Base-by-base conservation (phyloP, 164 flowering plant genomes). In the Aristolochia contorta region DNA sequence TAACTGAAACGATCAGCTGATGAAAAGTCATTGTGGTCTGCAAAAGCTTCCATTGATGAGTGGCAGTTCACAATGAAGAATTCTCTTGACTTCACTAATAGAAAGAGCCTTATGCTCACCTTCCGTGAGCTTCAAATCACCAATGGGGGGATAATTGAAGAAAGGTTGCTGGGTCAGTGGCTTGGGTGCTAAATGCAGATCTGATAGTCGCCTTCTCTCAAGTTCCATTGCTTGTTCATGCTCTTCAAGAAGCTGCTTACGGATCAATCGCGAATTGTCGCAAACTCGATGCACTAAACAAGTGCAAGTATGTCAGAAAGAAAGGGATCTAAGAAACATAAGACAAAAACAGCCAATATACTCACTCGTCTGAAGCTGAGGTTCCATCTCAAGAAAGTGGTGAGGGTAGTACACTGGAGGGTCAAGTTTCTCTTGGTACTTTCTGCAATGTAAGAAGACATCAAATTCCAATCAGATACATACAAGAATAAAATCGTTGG, bases 351-450 rank as follows among this genome's bases (percentile, higher is more conserved):
- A 5, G 30, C 24, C 19, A 21, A 9, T 12, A 18, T 24, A 70
- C 89, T 82, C 61, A 85, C 96, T 57, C 19, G 83, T 58, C 41
- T 82, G 80, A 66, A 79, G 50, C 56, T 79, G 85, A 16, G 77
- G 56, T 30, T 85, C 89, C 55, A 77, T 59, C 19, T 80, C 85
- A 1, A 72, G 62, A 50, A 66, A 77, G 32, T 81, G 80, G 12
- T 70, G 47, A 53, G 66, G 53, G 56, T 69, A 79, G 23, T 62
- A 74, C 67, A 75, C 56, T 2, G 70, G 72, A 19, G 76, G 76
- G 10, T 79, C 83, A 55, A 72, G 13, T 50, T 78, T 82, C 45
- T 83, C 89, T 0, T 51, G 16, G 65, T 74, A 77, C 58, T 84
- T 87, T 73, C 95, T 87, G 80, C 69, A 24, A 37, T 24, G 4